Percentiles rank a stretch among this genome's conserved stretches.
These are phyloP conservation scores for Trichophaea hybrida DNA, from an alignment of 2,329 filamentous ascomycete genomes.

Conservation along the genomic window DNA sequence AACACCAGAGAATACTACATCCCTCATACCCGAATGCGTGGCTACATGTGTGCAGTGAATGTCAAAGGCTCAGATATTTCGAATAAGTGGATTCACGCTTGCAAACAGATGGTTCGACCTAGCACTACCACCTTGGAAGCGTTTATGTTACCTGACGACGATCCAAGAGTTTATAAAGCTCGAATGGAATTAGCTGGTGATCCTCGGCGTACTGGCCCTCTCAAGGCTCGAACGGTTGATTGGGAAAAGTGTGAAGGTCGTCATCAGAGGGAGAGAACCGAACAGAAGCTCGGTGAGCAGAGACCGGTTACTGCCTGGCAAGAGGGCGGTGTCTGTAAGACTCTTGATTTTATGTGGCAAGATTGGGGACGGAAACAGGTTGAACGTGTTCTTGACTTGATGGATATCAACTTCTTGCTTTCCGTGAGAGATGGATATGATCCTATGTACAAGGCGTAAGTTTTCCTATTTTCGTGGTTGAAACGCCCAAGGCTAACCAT, in stretches of 20 bases:
- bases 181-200: slow-evolving; percentile 37
- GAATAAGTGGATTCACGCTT: slow-evolving; percentile 34
- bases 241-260: slow-evolving; percentile 47
- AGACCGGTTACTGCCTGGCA: slow-evolving; percentile 48
- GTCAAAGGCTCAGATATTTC: slow-evolving; percentile 29
- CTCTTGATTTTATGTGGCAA: slow-evolving; percentile 43
- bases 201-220: slow-evolving; percentile 28
- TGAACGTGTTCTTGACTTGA: slow-evolving; percentile 48
- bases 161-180: slow-evolving; percentile 40
- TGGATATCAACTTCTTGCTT: slow-evolving; percentile 48
- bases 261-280: slow-evolving; percentile 43
- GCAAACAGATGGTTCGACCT: slow-evolving; percentile 39
- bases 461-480: slow-evolving; percentile 2
- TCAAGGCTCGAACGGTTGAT: slow-evolving; percentile 30
- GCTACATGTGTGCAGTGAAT: slow-evolving; percentile 46
- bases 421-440: slow-evolving; percentile 41
- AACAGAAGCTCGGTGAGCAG: slow-evolving; percentile 38
- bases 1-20: slow-evolving; percentile 61
- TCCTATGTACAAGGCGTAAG: slow-evolving; percentile 42
- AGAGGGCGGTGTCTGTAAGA: slow-evolving; percentile 38
- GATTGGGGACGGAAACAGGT: slow-evolving; percentile 40
- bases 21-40: slow-evolving; percentile 52
- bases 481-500: slow-evolving; percentile 14
- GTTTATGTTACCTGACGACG: slow-evolving; percentile 45
- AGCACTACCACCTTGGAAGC: slow-evolving; percentile 49